These are phyloP conservation scores for Rhododendron kiyosumense DNA, from an alignment of 148 eudicot species.

Conservation along the genomic window DNA sequence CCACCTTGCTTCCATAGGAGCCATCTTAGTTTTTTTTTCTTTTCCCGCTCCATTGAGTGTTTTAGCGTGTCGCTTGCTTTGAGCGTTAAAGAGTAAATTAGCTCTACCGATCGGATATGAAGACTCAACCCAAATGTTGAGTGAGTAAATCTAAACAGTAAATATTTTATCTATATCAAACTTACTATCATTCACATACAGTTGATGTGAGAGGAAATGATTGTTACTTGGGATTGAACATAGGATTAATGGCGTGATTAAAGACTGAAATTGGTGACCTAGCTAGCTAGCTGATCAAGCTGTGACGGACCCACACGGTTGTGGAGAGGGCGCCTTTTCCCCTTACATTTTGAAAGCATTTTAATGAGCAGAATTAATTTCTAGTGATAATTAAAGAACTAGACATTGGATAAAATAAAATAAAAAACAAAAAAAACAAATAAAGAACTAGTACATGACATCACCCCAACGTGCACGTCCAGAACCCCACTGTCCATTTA, in stretches of 20 bases:
- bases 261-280: not conserved
- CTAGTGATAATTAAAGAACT: not conserved
- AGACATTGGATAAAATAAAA: not conserved
- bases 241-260: not conserved
- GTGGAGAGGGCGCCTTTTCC: not conserved
- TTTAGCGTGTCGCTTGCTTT: too few species aligned
- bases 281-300: not conserved
- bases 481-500: not conserved
- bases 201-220: too few species aligned
- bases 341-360: not conserved
- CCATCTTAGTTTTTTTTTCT: too few species aligned
- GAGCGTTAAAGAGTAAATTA: too few species aligned
- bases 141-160: too few species aligned
- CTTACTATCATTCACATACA: too few species aligned
- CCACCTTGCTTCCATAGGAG: too few species aligned
- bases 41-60: too few species aligned
- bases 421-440: too few species aligned
- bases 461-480: not conserved
- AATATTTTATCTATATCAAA: too few species aligned
- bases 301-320: not conserved
- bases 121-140: too few species aligned
- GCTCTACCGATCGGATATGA: too few species aligned
- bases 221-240: not conserved
- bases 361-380: not conserved
- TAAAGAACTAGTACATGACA: not conserved